phyloP scores from a whole-genome alignment of 2,329 filamentous ascomycete species.

The Xylaria sp. region DNA sequence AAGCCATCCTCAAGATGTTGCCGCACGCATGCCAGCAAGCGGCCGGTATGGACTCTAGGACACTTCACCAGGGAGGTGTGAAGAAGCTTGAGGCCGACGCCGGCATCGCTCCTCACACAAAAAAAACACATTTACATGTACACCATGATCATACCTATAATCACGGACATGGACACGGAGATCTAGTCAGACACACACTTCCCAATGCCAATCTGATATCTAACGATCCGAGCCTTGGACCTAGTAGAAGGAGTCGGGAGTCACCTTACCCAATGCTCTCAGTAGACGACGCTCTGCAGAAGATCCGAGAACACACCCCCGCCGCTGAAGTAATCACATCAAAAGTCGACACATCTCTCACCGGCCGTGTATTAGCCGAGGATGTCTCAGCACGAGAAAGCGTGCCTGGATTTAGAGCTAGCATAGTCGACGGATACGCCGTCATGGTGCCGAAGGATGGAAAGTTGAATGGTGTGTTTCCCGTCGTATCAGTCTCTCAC shows the following conservation, averaged over 20 bases:
- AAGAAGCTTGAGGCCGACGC: constrained; percentile 87
- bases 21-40: constrained; percentile 95
- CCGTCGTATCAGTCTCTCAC: constrained; percentile 87
- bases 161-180: constrained; percentile 69
- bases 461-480: constrained; percentile 80
- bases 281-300: constrained; percentile 79
- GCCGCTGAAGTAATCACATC: constrained; percentile 64
- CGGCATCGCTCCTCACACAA: constrained; percentile 60
- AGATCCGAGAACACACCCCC: constrained; percentile 80
- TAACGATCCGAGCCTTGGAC: constrained; percentile 69
- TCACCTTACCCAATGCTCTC: constrained; percentile 94
- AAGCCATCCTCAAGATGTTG: constrained; percentile 86
- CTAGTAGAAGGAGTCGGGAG: constrained; percentile 78
- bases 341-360: constrained; percentile 71
- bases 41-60: constrained; percentile 81
- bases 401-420: constrained; percentile 93
- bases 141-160: constrained; percentile 60
- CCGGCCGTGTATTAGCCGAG: constrained; percentile 83
- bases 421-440: constrained; percentile 97
- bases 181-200: constrained; percentile 77
- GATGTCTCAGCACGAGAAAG: constrained; percentile 82
- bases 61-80: constrained; percentile 81
- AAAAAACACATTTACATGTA: constrained; percentile 45
- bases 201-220: constrained; percentile 67
- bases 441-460: constrained; percentile 73